phyloP scores from a whole-genome alignment of 2,329 filamentous ascomycete species.

The Didymella pomorum region DNA sequence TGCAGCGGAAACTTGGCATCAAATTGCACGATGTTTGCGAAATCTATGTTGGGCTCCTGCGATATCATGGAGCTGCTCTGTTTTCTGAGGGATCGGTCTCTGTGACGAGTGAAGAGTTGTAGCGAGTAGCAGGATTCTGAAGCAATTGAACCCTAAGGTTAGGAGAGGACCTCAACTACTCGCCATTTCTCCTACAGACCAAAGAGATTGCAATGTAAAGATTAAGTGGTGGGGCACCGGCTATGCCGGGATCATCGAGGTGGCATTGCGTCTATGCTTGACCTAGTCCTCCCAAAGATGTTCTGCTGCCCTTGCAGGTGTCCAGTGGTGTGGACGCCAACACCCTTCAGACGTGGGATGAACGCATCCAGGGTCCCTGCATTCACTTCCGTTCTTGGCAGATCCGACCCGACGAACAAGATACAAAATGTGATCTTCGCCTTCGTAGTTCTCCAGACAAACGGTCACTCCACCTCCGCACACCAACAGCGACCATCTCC shows the following conservation, averaged over 20 bases:
- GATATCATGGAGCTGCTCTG: background rate
- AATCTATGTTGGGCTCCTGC: background rate
- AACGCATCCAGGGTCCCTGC: slow-evolving; percentile 21
- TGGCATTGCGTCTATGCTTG: slow-evolving; percentile 10
- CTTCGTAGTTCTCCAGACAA: slow-evolving; percentile 12
- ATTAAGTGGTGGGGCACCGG: background rate
- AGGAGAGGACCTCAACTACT: background rate
- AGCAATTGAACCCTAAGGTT: background rate
- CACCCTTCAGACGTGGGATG: slow-evolving; percentile 18
- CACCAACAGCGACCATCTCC: background rate
- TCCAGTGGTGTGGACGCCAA: slow-evolving; percentile 16
- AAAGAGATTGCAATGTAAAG: background rate
- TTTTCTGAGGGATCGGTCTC: background rate
- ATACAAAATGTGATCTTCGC: slow-evolving; percentile 29
- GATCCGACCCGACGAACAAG: slow-evolving; percentile 15
- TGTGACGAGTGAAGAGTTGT: background rate
- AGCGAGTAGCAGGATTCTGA: background rate
- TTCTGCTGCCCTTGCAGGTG: background rate
- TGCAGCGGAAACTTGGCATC: slow-evolving; percentile 38
- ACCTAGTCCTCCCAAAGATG: slow-evolving; percentile 1
- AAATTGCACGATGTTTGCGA: slow-evolving; percentile 9
- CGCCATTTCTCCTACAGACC: background rate
- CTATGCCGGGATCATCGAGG: slow-evolving; percentile 3
- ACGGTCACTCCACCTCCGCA: background rate
- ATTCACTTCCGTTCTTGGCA: slow-evolving; percentile 27